A percentile compares a stretch with the other conserved stretches of the same genome.
Evolutionary conservation across 1,284 basidiomycete species (phyloP).

Genomic region (Heterobasidion irregulare): DNA sequence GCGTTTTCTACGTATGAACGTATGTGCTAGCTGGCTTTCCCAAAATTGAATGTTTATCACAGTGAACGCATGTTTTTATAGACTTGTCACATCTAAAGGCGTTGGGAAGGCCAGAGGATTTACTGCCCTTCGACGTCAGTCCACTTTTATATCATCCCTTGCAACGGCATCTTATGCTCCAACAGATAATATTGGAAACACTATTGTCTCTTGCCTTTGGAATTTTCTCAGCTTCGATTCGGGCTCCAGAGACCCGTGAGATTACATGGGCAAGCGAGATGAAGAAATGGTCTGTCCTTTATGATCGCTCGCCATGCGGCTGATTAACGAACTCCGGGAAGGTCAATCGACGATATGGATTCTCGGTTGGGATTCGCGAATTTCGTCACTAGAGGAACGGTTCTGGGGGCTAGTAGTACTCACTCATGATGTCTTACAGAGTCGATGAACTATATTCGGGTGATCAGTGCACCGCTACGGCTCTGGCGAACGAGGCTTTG

Average conservation of each 20-base stretch:
- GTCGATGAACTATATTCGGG: neutral
- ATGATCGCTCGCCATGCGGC: neutral
- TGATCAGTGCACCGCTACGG: too few relatives aligned
- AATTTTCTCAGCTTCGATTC: constrained; percentile 61
- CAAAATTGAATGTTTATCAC: constrained; percentile 5
- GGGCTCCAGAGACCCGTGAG: constrained; percentile 63
- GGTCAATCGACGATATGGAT: constrained; percentile 76
- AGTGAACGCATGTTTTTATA: constrained; percentile 18
- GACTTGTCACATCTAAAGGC: constrained; percentile 71
- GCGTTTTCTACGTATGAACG: constrained; percentile 59
- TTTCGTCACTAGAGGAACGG: constrained; percentile 57
- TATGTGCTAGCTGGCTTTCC: constrained; percentile 23
- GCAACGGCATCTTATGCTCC: neutral
- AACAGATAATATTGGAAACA: constrained; percentile 67
- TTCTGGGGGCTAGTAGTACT: constrained; percentile 1
- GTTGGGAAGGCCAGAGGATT: constrained; percentile 57
- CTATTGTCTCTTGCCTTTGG: constrained; percentile 59
- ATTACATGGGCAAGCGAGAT: constrained; percentile 89
- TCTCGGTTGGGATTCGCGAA: constrained; percentile 63
- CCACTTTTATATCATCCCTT: neutral
- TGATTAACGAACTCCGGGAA: constrained; percentile 17
- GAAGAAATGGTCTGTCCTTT: constrained; percentile 56
- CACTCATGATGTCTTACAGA: neutral
- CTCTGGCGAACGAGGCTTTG: too few relatives aligned
- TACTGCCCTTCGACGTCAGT: constrained; percentile 56